Conservation (phyloP, 2,329 filamentous ascomycete genomes). For the Rugonectria rugulosa region DNA sequence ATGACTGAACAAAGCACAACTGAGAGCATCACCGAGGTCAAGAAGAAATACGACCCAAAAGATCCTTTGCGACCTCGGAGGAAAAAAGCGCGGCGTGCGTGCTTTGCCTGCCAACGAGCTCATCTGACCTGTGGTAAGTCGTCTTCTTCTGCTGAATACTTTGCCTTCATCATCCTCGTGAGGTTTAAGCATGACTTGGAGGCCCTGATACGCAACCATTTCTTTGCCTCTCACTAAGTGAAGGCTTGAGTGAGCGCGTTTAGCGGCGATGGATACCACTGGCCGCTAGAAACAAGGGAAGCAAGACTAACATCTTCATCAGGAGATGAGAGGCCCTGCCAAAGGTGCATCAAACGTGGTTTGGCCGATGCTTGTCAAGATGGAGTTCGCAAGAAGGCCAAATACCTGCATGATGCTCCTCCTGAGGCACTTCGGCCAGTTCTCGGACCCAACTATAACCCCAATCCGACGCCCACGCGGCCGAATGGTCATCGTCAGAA, state of each 20-base stretch:
- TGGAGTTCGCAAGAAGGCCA: constrained; percentile 97
- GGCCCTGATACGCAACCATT: constrained; percentile 8
- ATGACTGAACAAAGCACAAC: constrained; percentile 58
- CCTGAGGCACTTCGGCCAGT: constrained; percentile 90
- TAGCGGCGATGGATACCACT: constrained; percentile 9
- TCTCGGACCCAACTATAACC: constrained; percentile 74
- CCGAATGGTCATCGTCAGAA: constrained; percentile 57
- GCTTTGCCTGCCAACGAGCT: constrained; percentile 95
- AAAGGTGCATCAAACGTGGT: constrained; percentile 91
- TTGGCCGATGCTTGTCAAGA: constrained; percentile 93
- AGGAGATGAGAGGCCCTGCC: constrained; percentile 96
- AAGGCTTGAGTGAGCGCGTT: background rate
- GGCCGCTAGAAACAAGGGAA: constrained; percentile 7
- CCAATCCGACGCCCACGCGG: constrained; percentile 56
- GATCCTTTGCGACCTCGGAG: constrained; percentile 88
- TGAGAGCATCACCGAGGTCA: constrained; percentile 59
- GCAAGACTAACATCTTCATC: constrained; percentile 30
- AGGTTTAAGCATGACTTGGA: constrained; percentile 9
- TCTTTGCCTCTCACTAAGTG: background rate
- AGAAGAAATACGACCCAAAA: constrained; percentile 82
- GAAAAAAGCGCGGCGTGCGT: constrained; percentile 95
- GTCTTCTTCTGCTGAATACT: constrained; percentile 19
- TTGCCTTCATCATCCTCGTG: constrained; percentile 14
- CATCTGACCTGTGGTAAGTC: constrained; percentile 97
- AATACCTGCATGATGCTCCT: constrained; percentile 96